These are phyloP conservation scores for Athelia psychrophila DNA, from an alignment of 1,284 basidiomycete species.

Conservation along the genomic window DNA sequence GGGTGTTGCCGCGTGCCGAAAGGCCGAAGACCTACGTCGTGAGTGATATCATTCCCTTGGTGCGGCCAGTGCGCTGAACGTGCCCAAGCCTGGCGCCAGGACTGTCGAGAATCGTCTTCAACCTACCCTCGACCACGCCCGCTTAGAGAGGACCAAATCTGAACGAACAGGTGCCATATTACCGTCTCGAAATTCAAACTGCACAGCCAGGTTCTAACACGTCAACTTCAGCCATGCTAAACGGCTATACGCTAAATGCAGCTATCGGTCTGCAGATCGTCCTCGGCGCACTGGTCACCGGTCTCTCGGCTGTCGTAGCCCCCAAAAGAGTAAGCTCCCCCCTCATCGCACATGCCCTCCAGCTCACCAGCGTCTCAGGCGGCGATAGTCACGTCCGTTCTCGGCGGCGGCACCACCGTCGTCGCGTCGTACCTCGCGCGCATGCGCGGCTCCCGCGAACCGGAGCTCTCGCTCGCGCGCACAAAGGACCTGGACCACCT, in stretches of 20 bases:
- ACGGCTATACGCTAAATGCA: constrained; percentile 27
- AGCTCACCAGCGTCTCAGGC: constrained; percentile 19
- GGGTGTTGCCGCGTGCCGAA: no score
- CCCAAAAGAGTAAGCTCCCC: background rate
- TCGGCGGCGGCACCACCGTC: constrained; percentile 34
- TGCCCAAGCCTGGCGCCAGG: no score
- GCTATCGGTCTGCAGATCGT: constrained; percentile 40
- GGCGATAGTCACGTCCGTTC: constrained; percentile 30
- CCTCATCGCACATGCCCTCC: background rate
- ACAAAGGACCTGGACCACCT: constrained; percentile 33
- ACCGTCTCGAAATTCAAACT: no score
- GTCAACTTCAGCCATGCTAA: no score
- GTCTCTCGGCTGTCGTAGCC: constrained; percentile 33
- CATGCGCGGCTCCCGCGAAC: constrained; percentile 36
- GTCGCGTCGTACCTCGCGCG: constrained; percentile 42
- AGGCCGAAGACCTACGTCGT: no score
- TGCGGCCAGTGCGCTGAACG: no score
- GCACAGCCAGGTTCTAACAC: no score
- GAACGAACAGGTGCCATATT: no score
- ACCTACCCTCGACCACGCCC: no score
- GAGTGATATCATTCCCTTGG: no score
- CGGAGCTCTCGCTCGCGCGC: constrained; percentile 27
- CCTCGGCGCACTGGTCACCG: constrained; percentile 40
- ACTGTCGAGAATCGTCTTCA: no score
- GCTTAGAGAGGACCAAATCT: no score